Base-by-base conservation (phyloP, 176 grass and related monocot genomes). In the Aegilops bicornis region DNA sequence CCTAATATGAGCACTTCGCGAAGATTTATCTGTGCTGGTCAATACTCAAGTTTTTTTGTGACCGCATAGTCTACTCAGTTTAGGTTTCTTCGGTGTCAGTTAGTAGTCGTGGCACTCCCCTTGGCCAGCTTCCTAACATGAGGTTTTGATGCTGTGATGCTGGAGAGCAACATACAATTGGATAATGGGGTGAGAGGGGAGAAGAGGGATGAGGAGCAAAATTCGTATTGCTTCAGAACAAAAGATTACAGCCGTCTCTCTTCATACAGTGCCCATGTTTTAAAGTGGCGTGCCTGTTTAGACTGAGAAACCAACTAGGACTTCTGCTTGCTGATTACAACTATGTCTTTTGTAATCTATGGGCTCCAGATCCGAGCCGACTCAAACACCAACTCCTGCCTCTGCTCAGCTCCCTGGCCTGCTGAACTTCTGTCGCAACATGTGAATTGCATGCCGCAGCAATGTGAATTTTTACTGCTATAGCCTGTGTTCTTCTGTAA, bases 21-120 rank as follows among this genome's bases (percentile, higher is more conserved):
- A 78, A 84, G 47, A 85, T 39, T 31, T 62, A 83, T 58, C 80
- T 56, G 31, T 58, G 68, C 47, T 83, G 22, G 54, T 60, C 35
- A 63, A 16, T 75, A 50, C 69, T 65, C 43, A 19, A 56, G 32
- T 12, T 58, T 79, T 65, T 66, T 52, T 74, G 23, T 80, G 43
- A 77, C 52, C 32, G 14, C 10, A 11, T 78, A 35, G 19, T 68
- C 59, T 45, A 40, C 2, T 74, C 11, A 42, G 3, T 79, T 48
- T 58, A 73, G 56, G 31, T 69, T n/a, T 77, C 50, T 77, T 32
- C 8, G 24, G 61, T 69, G 7, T 39, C 7, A 75, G 37, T 39
- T 73, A 71, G 24, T 75, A 48, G 40, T 73, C 3, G 39, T 45
- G 71, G 39, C 71, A 23, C 39, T 47, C 71, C 43, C 71, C n/a